Percentiles rank a stretch among this genome's conserved stretches.
Evolutionary conservation across 1,284 basidiomycete genomes (phyloP).

Genomic region (Abortiporus biennis): DNA sequence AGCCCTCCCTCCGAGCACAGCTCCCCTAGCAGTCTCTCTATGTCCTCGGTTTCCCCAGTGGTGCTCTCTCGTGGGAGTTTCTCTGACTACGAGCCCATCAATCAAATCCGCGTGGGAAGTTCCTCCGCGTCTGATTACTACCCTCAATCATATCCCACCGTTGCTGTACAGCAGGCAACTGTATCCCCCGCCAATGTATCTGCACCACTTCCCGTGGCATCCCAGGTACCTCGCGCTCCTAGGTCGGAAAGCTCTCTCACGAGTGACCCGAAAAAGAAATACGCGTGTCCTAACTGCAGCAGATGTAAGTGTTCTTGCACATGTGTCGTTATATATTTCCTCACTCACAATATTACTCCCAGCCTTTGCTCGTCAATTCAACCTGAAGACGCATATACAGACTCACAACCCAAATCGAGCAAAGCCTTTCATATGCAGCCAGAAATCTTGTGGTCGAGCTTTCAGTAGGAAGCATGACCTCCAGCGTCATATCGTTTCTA

Average conservation of each 20-base stretch:
- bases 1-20: constrained; percentile 55
- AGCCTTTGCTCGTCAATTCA: constrained; percentile 89
- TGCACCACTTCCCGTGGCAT: constrained; percentile 38
- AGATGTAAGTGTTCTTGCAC: constrained; percentile 42
- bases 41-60: constrained; percentile 22
- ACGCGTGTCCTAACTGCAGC: constrained; percentile 65
- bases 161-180: constrained; percentile 18
- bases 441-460: constrained; percentile 74
- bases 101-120: constrained; percentile 30
- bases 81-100: constrained; percentile 54
- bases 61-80: constrained; percentile 40
- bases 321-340: constrained; percentile 7
- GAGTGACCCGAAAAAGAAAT: constrained; percentile 68
- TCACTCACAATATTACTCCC: constrained; percentile 8
- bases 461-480: constrained; percentile 90
- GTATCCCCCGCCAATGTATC: constrained; percentile 55
- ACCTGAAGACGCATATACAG: constrained; percentile 85
- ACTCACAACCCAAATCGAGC: constrained; percentile 84
- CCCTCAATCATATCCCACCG: constrained; percentile 25
- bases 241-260: constrained; percentile 34
- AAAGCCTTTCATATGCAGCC: constrained; percentile 81
- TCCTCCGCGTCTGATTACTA: constrained; percentile 47
- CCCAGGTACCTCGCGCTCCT: constrained; percentile 23
- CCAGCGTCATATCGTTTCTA: constrained; percentile 79
- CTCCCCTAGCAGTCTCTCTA: constrained; percentile 30